phyloP scores from a whole-genome alignment of 306 rosid species.

The Crataegus laevigata region DNA sequence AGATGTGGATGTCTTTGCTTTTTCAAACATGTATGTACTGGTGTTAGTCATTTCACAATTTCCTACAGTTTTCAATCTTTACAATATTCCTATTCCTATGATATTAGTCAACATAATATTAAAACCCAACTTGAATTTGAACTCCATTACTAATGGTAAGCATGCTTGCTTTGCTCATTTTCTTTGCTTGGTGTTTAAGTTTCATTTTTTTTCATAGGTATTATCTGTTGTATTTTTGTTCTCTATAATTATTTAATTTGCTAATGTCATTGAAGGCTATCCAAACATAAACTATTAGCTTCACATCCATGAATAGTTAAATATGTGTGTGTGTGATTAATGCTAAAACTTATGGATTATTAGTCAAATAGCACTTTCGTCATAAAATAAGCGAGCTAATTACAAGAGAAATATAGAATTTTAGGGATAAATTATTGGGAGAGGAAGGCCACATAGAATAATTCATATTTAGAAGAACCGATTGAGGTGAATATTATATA shows the following conservation, averaged over 20 bases:
- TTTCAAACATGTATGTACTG: background rate
- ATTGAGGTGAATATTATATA: background rate
- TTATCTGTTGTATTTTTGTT: background rate
- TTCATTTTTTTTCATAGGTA: background rate
- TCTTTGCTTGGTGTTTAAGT: background rate
- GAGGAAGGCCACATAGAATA: background rate
- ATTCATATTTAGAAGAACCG: background rate
- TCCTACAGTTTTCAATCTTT: background rate
- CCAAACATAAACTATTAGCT: background rate
- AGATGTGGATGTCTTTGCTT: background rate
- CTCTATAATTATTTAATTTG: background rate
- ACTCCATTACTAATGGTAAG: background rate
- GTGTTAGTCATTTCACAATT: background rate
- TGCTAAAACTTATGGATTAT: background rate
- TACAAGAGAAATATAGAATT: background rate
- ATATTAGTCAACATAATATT: background rate
- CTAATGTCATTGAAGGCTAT: background rate
- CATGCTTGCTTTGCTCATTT: background rate
- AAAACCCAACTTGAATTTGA: background rate
- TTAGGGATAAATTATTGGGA: background rate
- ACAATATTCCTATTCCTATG: too few species aligned
- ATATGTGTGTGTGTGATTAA: background rate
- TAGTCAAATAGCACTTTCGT: background rate
- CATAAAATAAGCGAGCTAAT: background rate
- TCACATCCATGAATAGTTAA: background rate